Percentiles rank a stretch among this genome's conserved stretches.
phyloP scores from a whole-genome alignment of 139 green algal species.

The Chlamydomonas incerta region DNA sequence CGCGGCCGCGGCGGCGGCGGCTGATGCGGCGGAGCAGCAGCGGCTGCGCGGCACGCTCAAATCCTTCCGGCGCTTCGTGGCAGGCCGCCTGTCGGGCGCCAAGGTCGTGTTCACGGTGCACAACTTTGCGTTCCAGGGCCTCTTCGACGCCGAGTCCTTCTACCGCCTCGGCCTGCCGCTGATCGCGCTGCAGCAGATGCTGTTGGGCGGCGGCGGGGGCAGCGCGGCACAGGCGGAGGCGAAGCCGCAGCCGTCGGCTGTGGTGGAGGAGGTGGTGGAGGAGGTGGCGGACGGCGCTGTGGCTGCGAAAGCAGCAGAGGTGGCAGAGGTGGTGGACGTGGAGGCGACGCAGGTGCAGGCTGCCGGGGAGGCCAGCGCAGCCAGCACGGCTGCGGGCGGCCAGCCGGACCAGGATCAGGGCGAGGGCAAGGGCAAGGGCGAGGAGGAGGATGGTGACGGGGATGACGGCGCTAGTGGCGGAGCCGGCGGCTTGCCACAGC shows the following conservation, averaged over 20 bases:
- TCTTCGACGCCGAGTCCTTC: constrained; percentile 49
- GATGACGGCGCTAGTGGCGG: no score
- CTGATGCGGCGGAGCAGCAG: not conserved
- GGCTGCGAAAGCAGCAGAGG: no score
- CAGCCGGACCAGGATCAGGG: no score
- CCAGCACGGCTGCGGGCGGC: no score
- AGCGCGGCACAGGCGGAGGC: not conserved
- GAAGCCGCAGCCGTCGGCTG: not conserved
- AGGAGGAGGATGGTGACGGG: no score
- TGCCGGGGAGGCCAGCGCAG: no score
- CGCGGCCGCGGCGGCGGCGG: not conserved
- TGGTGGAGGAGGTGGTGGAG: no score
- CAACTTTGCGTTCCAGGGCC: constrained; percentile 67
- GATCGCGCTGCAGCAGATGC: constrained; percentile 24
- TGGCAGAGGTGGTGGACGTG: no score
- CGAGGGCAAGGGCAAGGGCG: no score
- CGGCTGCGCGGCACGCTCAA: constrained; percentile 26
- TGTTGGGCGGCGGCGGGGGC: not conserved
- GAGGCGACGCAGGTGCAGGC: no score
- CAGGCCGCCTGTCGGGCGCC: constrained; percentile 32
- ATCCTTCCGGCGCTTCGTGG: constrained; percentile 48
- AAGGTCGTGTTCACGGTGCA: constrained; percentile 65
- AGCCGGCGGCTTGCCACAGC: no score
- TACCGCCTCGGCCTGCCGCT: constrained; percentile 50
- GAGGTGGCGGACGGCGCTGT: no score